phyloP scores from a whole-genome alignment of 2,329 filamentous ascomycete species.

The Paraphoma chrysanthemicola region DNA sequence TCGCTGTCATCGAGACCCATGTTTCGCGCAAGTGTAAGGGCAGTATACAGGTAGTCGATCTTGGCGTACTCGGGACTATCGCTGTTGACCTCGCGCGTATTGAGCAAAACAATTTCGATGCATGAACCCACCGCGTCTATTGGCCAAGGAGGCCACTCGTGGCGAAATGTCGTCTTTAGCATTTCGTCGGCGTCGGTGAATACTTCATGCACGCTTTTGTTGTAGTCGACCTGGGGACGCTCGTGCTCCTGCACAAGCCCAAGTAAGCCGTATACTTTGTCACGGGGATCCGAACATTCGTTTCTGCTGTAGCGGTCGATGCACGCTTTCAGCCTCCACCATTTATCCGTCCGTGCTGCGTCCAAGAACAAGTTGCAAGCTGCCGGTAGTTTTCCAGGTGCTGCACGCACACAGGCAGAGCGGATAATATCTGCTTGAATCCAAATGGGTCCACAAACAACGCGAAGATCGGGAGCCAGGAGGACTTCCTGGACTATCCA shows the following conservation, averaged over 20 bases:
- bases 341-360: not conserved
- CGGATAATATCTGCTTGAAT: not conserved
- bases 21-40: no score
- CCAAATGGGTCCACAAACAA: not conserved
- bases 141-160: no score
- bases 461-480: not conserved
- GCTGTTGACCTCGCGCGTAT: no score
- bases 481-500: not conserved
- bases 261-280: not conserved
- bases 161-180: no score
- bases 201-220: not conserved
- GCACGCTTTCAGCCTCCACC: not conserved
- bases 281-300: not conserved
- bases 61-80: no score
- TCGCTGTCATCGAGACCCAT: no score
- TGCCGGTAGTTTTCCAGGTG: not conserved
- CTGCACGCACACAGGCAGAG: not conserved
- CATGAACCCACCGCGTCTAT: no score
- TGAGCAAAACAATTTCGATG: no score
- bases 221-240: not conserved
- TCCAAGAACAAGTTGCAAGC: not conserved
- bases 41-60: no score
- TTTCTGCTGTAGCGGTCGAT: not conserved
- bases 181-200: not conserved
- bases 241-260: not conserved